Base-by-base conservation (phyloP, 441 rosid species). In the Syzygium syzygioides region DNA sequence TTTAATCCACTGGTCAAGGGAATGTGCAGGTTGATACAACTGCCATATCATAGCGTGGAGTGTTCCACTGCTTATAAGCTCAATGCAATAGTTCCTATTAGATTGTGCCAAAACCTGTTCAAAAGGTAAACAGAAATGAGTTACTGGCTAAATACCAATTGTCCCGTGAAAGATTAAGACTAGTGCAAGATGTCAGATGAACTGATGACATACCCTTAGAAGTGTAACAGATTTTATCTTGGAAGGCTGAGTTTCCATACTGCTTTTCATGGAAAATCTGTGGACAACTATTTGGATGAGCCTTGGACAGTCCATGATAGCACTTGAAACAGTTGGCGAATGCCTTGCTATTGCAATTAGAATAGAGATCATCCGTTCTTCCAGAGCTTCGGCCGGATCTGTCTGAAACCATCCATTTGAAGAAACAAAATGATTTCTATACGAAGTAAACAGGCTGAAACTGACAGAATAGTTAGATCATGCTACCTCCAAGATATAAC, bases 331-430 rank as follows among this genome's bases (percentile, higher is more conserved):
- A 80, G 91, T 94, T 89, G 97, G 97, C 50, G 99, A 98, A 94
- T 98, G 99, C 94, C 98, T 95, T 86, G 97, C 98, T 88, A 96
- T 93, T 41, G 95, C 98, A 91, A 93, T 87, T 83, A 97, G 95
- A 85, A 94, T 86, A 87, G 97, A 94, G 84, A 96, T 90, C 84
- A 95, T 26, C 94, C 92, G 90, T 83, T 97, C 98, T 87, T 94
- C 97, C 87, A 96, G 91, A 89, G 93, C 90, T 37, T 90, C 91
- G 5, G 93, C 79, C 56, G 93, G 92, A 85, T 91, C 94, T 55
- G 93, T 92, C 99, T 98, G 97, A 90, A 91, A 93, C 85, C 91
- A 91, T 87, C 83, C 53, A 87, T 79, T 88, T 52, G 55, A 86
- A 86, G 50, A n/a, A 25, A 86, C 18, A 66, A 76, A 37, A 76